Conservation (phyloP, 192 early-diverging fungal species). For the Podila horticola region DNA sequence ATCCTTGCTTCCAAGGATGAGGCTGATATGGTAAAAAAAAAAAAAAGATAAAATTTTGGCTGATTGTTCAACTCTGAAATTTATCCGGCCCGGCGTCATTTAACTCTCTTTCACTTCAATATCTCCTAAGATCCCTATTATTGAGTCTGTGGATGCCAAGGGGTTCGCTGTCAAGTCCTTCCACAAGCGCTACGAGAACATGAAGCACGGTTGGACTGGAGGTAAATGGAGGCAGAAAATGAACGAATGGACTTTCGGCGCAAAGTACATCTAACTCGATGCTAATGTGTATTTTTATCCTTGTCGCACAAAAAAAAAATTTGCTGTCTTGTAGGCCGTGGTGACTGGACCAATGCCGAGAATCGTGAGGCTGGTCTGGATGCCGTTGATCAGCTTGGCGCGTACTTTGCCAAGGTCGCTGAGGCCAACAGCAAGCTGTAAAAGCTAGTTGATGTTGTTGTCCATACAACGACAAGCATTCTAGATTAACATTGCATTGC, state of each 20-base stretch:
- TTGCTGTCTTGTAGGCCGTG: slow-evolving; percentile 13
- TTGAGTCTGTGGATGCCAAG: slow-evolving; percentile 15
- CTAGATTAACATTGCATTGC: no score
- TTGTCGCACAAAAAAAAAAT: no score
- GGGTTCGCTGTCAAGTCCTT: slow-evolving; percentile 24
- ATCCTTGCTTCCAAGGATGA: slow-evolving; percentile 74
- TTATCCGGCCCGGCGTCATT: neutral
- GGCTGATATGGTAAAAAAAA: slow-evolving; percentile 56
- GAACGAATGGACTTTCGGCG: neutral
- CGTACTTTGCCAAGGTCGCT: slow-evolving; percentile 38
- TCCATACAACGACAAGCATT: no score
- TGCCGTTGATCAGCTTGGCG: slow-evolving; percentile 26
- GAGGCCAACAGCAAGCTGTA: slow-evolving; percentile 3
- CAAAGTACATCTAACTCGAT: neutral
- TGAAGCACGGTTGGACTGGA: slow-evolving; percentile 48
- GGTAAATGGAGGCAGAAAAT: slow-evolving; percentile 11
- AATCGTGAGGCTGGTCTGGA: slow-evolving; percentile 31
- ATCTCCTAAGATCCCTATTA: neutral
- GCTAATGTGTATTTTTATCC: neutral
- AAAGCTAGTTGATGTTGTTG: no score
- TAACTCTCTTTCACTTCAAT: neutral
- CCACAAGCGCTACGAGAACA: slow-evolving; percentile 30
- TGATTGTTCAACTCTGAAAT: neutral
- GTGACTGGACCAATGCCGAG: slow-evolving; percentile 27
- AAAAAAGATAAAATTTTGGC: slow-evolving; percentile 39